Evolutionary conservation across 257 asterid species (phyloP).

Genomic region (Solanum gracilifrons): DNA sequence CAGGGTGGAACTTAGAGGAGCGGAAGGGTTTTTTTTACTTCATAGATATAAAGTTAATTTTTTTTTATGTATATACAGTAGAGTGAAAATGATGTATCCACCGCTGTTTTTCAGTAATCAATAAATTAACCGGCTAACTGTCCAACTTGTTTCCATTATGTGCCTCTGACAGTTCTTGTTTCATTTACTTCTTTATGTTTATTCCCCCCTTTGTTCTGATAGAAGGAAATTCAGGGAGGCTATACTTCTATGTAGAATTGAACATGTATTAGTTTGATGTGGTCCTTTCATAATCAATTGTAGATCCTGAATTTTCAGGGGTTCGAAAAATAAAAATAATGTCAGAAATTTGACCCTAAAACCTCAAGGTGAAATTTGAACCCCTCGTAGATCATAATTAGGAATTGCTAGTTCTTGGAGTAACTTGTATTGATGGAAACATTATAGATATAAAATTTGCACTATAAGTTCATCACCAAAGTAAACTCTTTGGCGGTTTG

Average conservation of each 20-base stretch:
- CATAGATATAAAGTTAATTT: neutral
- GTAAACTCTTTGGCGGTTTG: neutral
- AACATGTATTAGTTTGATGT: neutral
- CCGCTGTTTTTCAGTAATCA: neutral
- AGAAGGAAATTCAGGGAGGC: neutral
- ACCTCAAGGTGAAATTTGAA: neutral
- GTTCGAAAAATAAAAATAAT: too few relatives aligned
- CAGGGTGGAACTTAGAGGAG: neutral
- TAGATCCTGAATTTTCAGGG: neutral
- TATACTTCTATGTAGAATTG: neutral
- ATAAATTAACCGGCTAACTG: neutral
- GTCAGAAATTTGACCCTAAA: neutral
- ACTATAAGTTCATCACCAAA: neutral
- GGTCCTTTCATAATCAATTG: neutral
- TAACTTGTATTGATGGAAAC: neutral
- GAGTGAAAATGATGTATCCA: neutral
- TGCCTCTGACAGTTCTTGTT: neutral
- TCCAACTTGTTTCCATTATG: neutral
- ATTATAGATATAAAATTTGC: neutral
- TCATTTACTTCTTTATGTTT: neutral
- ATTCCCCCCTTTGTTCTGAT: neutral
- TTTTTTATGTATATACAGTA: neutral
- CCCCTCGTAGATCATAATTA: neutral
- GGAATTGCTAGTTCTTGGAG: neutral
- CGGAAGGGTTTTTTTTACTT: neutral